Base-by-base conservation (phyloP, 768 basidiomycete genomes). In the Xerocomus spinulosus region DNA sequence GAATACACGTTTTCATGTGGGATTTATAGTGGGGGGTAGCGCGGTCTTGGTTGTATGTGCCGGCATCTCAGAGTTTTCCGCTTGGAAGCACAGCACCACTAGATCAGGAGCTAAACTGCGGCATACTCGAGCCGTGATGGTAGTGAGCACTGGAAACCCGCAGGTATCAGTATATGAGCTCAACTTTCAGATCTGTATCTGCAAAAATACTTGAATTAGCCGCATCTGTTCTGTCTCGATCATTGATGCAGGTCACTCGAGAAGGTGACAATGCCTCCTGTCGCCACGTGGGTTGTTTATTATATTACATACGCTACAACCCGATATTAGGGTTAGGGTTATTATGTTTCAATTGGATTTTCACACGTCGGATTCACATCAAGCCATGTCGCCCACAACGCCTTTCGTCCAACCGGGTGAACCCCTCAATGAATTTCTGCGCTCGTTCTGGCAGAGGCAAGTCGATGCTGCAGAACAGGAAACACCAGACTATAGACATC, bases 361-460 rank as follows among this genome's bases (percentile, higher is more conserved):
- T 59, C 64, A 44, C 63, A 65, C 64, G 54, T 43, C 44, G 33
- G 28, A 42, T 24, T 32, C n/a, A n/a, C n/a, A 45, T 44, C 33
- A 32, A 50, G 36, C 26, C 32, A 67, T 68, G 66, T 65, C 67
- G 9, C 67, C 65, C 41, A 63, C 61, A 33, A 68, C 73, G 48
- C 87, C 90, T 3, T 88, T 75, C 53, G 90, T 94, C 12, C 85
- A 87, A 61, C 70, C 89, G 8, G 89, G 91, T 38, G 88, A 92
- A 60, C 84, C 83, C n/a, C 74, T 95, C 36, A 85, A 91, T 57
- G 82, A 86, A 33, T 93, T 94, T 63, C 71, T 95, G 46, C 80
- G 82, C 46, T 80, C 81, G 4, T 95, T 96, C 68, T 96, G 93
- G 93, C 87, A 90, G 60, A 70, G 89, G 35, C 91, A 93, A 63